Base-by-base conservation (phyloP, 2,329 filamentous ascomycete species). In the Paramyrothecium roridum region DNA sequence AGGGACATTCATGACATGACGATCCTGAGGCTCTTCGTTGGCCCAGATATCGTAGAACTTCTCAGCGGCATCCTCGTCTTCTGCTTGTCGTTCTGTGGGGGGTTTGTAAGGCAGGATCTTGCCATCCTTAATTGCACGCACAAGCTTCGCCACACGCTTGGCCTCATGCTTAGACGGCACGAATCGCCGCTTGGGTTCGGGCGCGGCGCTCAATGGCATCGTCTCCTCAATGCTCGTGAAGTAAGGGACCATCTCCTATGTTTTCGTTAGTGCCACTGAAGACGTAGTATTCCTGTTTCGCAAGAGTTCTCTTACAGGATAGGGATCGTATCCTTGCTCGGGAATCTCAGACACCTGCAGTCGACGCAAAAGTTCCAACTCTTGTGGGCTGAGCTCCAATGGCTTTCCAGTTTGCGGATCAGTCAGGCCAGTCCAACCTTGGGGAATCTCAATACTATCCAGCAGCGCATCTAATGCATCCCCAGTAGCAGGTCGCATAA, bases 111-210 rank as follows among this genome's bases (percentile, higher is more conserved):
- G 96, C 66, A 96, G 77, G 62, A 99, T 98, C 51, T 92, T 86
- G 37, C 96, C 95, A 73, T 98, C 93, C 61, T 89, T 87, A 63
- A 99, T 99, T 40, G 95, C 95, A 67, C 90, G 91, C 53, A 98
- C 95, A 66, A 99, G 86, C 77, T 99, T 98, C 85, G 97, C 96
- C 52, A 99, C 85, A 55, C 93, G 86, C 79, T 97, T 97, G 33
- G 91, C 89, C 74, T 99, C 95, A 72, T 99, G 91, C 74, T 97
- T 98, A 49, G 93, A 98, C 8, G 96, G 95, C 11, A 99, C 78
- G 71, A 98, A 99, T 64, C 95, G 87, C 60, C 95, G 84, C 77
- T 99, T 99, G 1, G 95, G 95, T 70, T 99, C 95, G 8, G 95
- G 95, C 1, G 95, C 95, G 48, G 93, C 88, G 69, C 91, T 97